Conservation (phyloP, 139 green algal species). For the Eudorina sp. region DNA sequence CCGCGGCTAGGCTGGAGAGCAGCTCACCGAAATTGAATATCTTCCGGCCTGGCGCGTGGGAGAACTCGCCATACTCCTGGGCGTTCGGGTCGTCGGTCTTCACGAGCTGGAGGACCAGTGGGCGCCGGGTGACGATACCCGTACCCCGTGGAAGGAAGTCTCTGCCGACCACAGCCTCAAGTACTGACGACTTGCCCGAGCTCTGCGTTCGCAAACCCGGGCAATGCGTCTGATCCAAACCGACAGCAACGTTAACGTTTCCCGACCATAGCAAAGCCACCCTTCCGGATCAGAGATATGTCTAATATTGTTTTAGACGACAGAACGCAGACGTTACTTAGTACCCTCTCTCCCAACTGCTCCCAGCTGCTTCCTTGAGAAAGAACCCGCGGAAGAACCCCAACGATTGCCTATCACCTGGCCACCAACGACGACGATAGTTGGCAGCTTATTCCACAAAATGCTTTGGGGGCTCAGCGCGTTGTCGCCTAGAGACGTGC, state of each 20-base stretch:
- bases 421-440: slow-evolving; percentile 93
- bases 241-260: neutral
- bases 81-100: slow-evolving; percentile 82
- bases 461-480: slow-evolving; percentile 63
- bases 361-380: neutral
- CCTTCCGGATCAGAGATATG: too few species aligned
- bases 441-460: slow-evolving; percentile 89
- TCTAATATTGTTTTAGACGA: too few species aligned
- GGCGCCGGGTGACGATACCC: slow-evolving; percentile 94
- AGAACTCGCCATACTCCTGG: slow-evolving; percentile 93
- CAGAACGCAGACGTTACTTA: too few species aligned
- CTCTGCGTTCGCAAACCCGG: slow-evolving; percentile 78
- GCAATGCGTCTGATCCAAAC: neutral
- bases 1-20: too few species aligned
- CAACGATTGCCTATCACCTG: slow-evolving; percentile 81
- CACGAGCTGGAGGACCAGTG: slow-evolving; percentile 92
- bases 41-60: slow-evolving; percentile 84
- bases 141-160: slow-evolving; percentile 95
- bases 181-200: slow-evolving; percentile 94
- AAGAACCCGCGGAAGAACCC: neutral
- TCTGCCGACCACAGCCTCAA: slow-evolving; percentile 95
- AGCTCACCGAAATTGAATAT: slow-evolving; percentile 87
- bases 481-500: slow-evolving; percentile 71
- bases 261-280: too few species aligned
- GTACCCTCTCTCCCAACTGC: too few species aligned